Evolutionary conservation across 306 rosid species (phyloP), one percentile per base, ranked within the genome.

Genomic region (Macrotyloma uniflorum): DNA sequence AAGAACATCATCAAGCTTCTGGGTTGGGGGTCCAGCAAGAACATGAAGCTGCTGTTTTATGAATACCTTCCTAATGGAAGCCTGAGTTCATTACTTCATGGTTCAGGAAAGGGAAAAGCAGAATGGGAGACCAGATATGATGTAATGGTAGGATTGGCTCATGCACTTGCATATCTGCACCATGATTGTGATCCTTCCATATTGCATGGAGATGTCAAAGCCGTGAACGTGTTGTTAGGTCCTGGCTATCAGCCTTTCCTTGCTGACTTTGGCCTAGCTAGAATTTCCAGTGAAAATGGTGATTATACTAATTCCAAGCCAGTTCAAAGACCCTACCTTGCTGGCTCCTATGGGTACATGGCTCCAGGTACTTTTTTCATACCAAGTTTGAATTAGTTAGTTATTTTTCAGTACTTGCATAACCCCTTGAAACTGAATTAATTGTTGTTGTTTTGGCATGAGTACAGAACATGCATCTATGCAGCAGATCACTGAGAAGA

Each of bases 281-380:
- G 84, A 78, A 80, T 83, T 54, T 82, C 81, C 19, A 58, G 65
- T 62, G 73, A 63, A 67, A 83, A 64, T 40, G 83, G 58, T 15
- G 90, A 73, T 36, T 70, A 46, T 62, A 57, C 66, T 42, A 70
- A 40, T 38, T 67, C 82, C 69, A 85, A 83, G 63, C 80, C 83
- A 53, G 65, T 67, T 76, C 90, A 82, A 36, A 88, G 79, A 78
- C 89, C 91, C 82, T 86, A 85, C 43, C 80, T 90, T 61, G 89
- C 87, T 40, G 92, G 93, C 68, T 94, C 98, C 53, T 86, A 89
- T 45, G 98, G 97, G 77, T 91, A 94, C 90, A 91, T 91, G 96
- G 98, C 96, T 79, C 96, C 97, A 1, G 98, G 98, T 94, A 90
- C 33, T 57, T 66, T 65, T 65, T 67, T 14, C 49, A 57, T 55